A percentile compares a stretch with the other conserved stretches of the same genome.
These are phyloP conservation scores for Arthrobotrys sinensis DNA, from an alignment of 2,329 filamentous ascomycete species.

Conservation along the genomic window DNA sequence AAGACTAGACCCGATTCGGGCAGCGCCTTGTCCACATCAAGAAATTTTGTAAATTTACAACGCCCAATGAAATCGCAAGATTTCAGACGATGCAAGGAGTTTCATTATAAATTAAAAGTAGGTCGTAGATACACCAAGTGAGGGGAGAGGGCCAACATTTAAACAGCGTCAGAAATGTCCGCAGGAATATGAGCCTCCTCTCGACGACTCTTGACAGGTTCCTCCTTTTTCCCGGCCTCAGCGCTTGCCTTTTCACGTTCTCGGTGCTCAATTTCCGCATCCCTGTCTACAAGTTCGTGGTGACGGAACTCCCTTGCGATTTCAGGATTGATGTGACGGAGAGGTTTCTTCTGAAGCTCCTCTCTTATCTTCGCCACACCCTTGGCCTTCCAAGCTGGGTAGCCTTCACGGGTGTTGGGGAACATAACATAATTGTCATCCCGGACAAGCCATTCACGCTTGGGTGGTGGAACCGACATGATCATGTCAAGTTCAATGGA, in stretches of 20 bases:
- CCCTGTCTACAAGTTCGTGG: conserved; percentile 22
- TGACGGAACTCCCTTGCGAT: conserved; percentile 36
- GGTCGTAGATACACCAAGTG: no score
- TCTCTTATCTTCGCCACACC: conserved; percentile 69
- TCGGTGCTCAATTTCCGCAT: conserved; percentile 35
- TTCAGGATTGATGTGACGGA: conserved; percentile 36
- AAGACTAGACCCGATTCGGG: neutral
- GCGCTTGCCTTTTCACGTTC: conserved; percentile 3
- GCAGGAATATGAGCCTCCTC: conserved; percentile 7
- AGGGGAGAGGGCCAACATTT: neutral
- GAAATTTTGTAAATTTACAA: conserved; percentile 2
- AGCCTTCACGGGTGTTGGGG: conserved; percentile 69
- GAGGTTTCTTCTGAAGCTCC: conserved; percentile 47
- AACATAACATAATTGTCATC: conserved; percentile 67
- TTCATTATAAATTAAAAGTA: neutral
- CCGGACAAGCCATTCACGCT: conserved; percentile 24
- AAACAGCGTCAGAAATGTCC: conserved; percentile 39
- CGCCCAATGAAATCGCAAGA: neutral
- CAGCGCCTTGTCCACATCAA: no score
- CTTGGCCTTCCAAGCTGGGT: conserved; percentile 70
- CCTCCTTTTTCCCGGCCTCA: neutral
- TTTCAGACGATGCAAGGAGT: neutral
- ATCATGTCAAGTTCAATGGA: conserved; percentile 67
- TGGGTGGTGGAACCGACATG: conserved; percentile 22
- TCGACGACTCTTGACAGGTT: neutral